phyloP scores from a whole-genome alignment of 257 asterid species.

The Nicotiana paniculata region DNA sequence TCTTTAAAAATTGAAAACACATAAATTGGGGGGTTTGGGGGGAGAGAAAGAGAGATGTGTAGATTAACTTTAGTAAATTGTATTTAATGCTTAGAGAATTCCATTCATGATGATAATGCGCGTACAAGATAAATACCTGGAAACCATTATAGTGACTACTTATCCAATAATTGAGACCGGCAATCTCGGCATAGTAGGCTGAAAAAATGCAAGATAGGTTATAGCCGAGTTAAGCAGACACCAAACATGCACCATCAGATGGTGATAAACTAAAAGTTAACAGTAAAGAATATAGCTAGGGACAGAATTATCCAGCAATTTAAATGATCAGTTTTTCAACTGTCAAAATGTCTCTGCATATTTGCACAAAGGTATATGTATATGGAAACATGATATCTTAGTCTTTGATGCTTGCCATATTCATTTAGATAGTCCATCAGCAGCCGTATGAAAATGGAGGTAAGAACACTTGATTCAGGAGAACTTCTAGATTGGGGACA shows the following conservation, averaged over 20 bases:
- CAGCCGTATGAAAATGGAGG: conserved; percentile 67
- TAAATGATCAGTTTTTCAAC: conserved; percentile 8
- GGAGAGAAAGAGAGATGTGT: not conserved
- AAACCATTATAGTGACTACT: conserved; percentile 58
- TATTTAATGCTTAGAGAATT: not conserved
- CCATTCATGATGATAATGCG: conserved; percentile 2
- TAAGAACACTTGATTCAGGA: conserved; percentile 77
- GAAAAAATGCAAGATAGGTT: conserved; percentile 27
- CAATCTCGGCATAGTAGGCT: conserved; percentile 96
- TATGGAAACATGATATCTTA: not conserved
- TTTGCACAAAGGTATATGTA: not conserved
- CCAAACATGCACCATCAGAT: too few relatives aligned
- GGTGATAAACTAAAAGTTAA: too few relatives aligned
- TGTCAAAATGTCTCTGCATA: not conserved
- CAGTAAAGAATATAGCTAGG: too few relatives aligned
- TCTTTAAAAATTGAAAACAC: not conserved
- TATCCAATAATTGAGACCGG: conserved; percentile 82
- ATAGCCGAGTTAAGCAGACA: not conserved
- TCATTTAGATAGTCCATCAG: conserved; percentile 93
- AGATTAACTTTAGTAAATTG: not conserved
- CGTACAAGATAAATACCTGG: conserved; percentile 42
- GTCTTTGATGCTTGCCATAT: conserved; percentile 51
- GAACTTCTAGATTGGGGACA: conserved; percentile 81
- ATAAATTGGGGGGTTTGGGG: not conserved
- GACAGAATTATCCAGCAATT: not conserved